These are phyloP conservation scores for Penicillium canariense DNA, from an alignment of 495 filamentous ascomycete species.

Conservation along the genomic window DNA sequence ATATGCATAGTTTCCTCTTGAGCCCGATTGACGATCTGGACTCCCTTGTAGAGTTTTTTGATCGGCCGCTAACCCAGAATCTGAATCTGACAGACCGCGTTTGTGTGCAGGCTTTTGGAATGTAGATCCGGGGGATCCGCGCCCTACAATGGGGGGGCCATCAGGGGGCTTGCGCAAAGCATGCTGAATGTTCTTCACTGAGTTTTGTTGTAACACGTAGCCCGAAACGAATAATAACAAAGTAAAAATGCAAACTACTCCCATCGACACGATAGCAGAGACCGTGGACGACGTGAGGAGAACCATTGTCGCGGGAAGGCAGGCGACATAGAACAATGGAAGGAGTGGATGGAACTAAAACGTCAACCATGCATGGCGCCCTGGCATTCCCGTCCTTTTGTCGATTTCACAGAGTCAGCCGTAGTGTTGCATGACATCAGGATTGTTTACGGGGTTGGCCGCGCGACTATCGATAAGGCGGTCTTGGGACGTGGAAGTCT, in stretches of 20 bases:
- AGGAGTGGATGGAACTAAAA: slow-evolving; percentile 12
- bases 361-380: slow-evolving; percentile 16
- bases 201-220: slow-evolving; percentile 69
- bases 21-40: slow-evolving; percentile 1
- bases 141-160: slow-evolving; percentile 12
- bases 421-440: slow-evolving; percentile 32
- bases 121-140: slow-evolving; percentile 21
- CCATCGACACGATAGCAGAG: slow-evolving; percentile 43
- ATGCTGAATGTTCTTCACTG: slow-evolving; percentile 59
- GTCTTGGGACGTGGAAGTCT: slow-evolving; percentile 8
- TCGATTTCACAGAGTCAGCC: slow-evolving; percentile 11
- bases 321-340: slow-evolving; percentile 18
- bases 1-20: slow-evolving; percentile 42
- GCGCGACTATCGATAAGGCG: slow-evolving; percentile 47
- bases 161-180: slow-evolving; percentile 49
- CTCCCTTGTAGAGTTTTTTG: slow-evolving; percentile 10
- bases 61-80: slow-evolving; percentile 11
- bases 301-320: slow-evolving; percentile 34
- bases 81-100: slow-evolving; percentile 20
- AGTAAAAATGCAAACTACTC: slow-evolving; percentile 59
- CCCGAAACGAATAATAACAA: slow-evolving; percentile 66
- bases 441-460: slow-evolving; percentile 38
- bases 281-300: slow-evolving; percentile 47
- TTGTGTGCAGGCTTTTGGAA: slow-evolving; percentile 24
- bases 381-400: background rate